Evolutionary conservation across 192 early-diverging fungal species (phyloP).

Genomic region (Entrophospora sp.): DNA sequence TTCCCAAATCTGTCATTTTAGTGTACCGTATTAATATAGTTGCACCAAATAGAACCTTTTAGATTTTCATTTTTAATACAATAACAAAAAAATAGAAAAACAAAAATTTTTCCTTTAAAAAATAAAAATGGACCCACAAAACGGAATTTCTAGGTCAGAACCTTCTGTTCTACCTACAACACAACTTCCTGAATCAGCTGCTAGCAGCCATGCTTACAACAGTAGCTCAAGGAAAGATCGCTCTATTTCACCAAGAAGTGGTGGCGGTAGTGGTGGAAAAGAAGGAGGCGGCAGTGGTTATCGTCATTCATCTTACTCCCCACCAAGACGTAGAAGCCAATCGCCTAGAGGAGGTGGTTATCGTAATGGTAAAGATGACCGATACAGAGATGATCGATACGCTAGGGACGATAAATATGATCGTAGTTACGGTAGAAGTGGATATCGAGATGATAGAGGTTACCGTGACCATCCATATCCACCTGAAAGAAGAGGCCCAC

Average conservation of each 20-base stretch:
- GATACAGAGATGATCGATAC: constrained; percentile 24
- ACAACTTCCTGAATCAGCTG: neutral
- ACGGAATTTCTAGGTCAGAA: constrained; percentile 3
- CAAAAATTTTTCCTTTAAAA: neutral
- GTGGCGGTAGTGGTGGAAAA: too few species aligned
- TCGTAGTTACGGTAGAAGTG: constrained; percentile 26
- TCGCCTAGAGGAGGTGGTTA: constrained; percentile 35
- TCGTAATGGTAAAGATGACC: constrained; percentile 26
- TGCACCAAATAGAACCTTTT: too few species aligned
- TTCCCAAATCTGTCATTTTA: too few species aligned
- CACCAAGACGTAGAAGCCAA: constrained; percentile 28
- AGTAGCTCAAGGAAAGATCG: constrained; percentile 15
- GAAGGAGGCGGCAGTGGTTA: too few species aligned
- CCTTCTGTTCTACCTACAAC: constrained; percentile 6
- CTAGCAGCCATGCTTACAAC: constrained; percentile 8
- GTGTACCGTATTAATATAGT: too few species aligned
- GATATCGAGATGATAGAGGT: constrained; percentile 29
- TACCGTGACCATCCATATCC: constrained; percentile 35
- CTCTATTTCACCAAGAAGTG: constrained; percentile 9
- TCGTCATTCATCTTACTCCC: constrained; percentile 33
- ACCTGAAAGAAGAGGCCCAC: constrained; percentile 32
- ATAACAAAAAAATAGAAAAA: too few species aligned
- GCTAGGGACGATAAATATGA: constrained; percentile 25
- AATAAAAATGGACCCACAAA: constrained; percentile 11
- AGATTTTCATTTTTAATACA: too few species aligned